Evolutionary conservation across 768 basidiomycete genomes (phyloP), one percentile per base, ranked within the genome.

Genomic region (Lactifluus rugatus): DNA sequence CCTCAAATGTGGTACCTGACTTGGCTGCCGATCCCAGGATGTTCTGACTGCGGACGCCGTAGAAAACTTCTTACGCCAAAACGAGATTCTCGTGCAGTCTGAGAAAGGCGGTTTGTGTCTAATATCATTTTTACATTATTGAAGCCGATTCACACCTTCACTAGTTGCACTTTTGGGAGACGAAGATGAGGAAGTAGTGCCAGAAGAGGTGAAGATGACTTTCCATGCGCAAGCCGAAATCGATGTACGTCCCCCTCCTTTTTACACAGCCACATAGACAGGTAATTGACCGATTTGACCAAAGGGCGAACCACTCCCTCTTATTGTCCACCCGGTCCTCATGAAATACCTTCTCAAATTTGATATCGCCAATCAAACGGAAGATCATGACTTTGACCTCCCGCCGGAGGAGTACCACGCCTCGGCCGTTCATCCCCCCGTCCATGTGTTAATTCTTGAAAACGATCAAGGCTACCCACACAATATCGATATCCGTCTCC

Each of bases 31-130:
- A 36, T 14, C 16, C 48, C 42, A 60, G 59, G 59, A 60, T 9
- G 36, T 39, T 16, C 23, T 60, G 23, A 60, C 54, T 11, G 59
- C 59, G n/a, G 59, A 60, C n/a, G 54, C 54, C 1, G 59, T 60
- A 26, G 59, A 52, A 53, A 47, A 52, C 44, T 60, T 60, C 41
- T 47, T 60, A 44, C 59, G 59, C 32, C 59, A 60, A 11, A 56
- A 60, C 26, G 44, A 56, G 49, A 25, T 47, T 32, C 59, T 44
- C 1, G 14, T 60, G 6, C 59, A 52, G 45, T 44, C 14, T 10
- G 59, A 60, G 8, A 52, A 52, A 26, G 59, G 59, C 37, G 59
- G 59, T 60, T 37, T 21, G 59, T 56, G n/a, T 41, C 19, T 3
- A 5, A 34, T 17, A 19, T 19, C 5, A 48, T 25, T 14, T 21